Conservation (phyloP, 2,329 filamentous ascomycete genomes). For the Drechslera avenae region DNA sequence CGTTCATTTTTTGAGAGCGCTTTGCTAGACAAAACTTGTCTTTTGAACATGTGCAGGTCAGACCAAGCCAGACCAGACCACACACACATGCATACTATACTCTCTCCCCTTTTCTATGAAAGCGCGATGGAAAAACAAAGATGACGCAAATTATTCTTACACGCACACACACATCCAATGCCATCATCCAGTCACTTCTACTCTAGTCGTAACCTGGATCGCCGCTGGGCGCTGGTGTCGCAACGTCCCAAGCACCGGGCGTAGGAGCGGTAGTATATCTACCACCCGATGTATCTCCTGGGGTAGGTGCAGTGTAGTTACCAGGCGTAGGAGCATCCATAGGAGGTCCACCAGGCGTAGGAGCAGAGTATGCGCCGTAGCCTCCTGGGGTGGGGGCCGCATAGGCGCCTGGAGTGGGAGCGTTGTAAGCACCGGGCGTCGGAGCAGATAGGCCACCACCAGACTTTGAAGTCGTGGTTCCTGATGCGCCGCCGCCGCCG, state of each 20-base stretch:
- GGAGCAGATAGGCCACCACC: constrained; percentile 35
- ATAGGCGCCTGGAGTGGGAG: constrained; percentile 46
- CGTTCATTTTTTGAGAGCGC: too few species aligned
- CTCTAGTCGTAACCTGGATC: constrained; percentile 33
- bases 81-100: too few species aligned
- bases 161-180: too few species aligned
- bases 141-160: too few species aligned
- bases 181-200: too few species aligned
- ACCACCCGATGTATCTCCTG: constrained; percentile 34
- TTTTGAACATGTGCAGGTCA: too few species aligned
- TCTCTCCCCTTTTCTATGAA: too few species aligned
- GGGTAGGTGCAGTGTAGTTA: constrained; percentile 48
- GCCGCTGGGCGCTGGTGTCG: constrained; percentile 38
- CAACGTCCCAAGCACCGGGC: constrained; percentile 63
- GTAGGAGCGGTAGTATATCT: constrained; percentile 60
- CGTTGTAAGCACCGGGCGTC: constrained; percentile 42
- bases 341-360: constrained; percentile 44
- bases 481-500: constrained; percentile 56
- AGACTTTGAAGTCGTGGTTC: constrained; percentile 30
- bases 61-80: too few species aligned
- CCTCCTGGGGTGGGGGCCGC: constrained; percentile 43
- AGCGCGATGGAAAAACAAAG: too few species aligned
- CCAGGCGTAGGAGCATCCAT: constrained; percentile 49
- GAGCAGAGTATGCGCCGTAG: constrained; percentile 45
- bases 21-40: too few species aligned